Conservation (phyloP, 768 basidiomycete species). For the Mycena epipterygia region DNA sequence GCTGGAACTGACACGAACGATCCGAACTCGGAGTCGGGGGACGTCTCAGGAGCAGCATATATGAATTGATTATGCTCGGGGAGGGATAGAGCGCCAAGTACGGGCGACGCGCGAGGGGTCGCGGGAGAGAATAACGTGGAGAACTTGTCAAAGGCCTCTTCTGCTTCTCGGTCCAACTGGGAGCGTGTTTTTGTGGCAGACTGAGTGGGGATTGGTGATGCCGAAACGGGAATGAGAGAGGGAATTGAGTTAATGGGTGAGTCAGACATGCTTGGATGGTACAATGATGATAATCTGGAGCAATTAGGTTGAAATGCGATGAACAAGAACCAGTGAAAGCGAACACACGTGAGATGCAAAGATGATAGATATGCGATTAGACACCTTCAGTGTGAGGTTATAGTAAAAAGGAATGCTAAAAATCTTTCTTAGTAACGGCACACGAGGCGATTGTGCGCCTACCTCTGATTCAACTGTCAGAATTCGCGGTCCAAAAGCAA, state of each 20-base stretch:
- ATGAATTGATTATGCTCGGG: constrained; percentile 25
- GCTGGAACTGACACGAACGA: constrained; percentile 71
- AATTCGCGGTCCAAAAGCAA: background rate
- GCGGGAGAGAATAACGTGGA: constrained; percentile 58
- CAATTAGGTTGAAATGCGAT: background rate
- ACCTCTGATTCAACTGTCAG: too few species aligned
- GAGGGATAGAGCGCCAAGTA: constrained; percentile 25
- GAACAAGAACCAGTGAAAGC: background rate
- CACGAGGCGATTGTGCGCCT: background rate
- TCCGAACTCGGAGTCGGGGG: constrained; percentile 69
- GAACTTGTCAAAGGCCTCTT: constrained; percentile 54
- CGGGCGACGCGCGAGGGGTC: constrained; percentile 54
- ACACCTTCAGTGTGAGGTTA: constrained; percentile 6
- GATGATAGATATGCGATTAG: constrained; percentile 17
- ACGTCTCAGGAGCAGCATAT: constrained; percentile 34
- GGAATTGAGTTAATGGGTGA: constrained; percentile 32
- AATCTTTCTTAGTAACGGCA: background rate
- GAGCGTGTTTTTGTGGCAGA: constrained; percentile 19
- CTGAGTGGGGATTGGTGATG: constrained; percentile 18
- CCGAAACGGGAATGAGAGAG: constrained; percentile 24
- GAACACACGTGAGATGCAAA: constrained; percentile 23
- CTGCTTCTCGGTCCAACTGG: constrained; percentile 37
- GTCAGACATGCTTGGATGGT: constrained; percentile 34
- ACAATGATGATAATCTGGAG: constrained; percentile 25
- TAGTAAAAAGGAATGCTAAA: background rate